Evolutionary conservation across 192 early-diverging fungal species (phyloP), one percentile per base, ranked within the genome.

Genomic region (Linnemannia zychae): DNA sequence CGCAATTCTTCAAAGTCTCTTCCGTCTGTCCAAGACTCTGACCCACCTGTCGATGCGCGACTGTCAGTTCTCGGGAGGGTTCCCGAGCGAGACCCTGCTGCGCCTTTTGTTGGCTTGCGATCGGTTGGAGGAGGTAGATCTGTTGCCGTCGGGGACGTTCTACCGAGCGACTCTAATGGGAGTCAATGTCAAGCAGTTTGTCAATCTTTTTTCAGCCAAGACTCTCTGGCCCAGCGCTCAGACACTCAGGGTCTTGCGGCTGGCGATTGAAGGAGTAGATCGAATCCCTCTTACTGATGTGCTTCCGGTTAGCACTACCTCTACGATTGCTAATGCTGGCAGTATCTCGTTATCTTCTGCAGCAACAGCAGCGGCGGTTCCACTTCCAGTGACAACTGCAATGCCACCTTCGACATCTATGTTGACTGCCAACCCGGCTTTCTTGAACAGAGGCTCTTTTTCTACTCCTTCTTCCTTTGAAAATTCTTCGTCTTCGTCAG

Each of bases 41-140:
- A 60, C 57, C 57, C 57, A 60, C 57, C 24, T 60, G 28, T 60
- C 57, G n/a, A 60, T 60, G 57, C 57, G 57, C 9, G 57, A 60
- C 57, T 60, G 24, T 60, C n/a, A 31, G 24, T 60, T 60, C 9
- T 3, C 0, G 20, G 57, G 24, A 22, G 57, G 57, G 24, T 60
- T 3, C 7, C 24, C 57, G 57, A 60, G 57, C 24, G 57, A 60
- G 7, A 60, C 57, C n/a, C 57, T 60, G 24, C 28, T 60, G 57
- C 57, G 57, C 2, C 57, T 60, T 13, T 60, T 60, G 57, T 24
- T 22, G 28, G 57, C 24, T 24, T 60, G 57, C 57, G 57, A 60
- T 31, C 57, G 57, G 57, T 31, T 60, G 24, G 57, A 31, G 28
- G 57, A 60, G 24, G 57, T 60, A 12, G 57, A 60, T 28, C 57